Conservation (phyloP, 1,139 yeast genomes). For the Diutina catenulata region DNA sequence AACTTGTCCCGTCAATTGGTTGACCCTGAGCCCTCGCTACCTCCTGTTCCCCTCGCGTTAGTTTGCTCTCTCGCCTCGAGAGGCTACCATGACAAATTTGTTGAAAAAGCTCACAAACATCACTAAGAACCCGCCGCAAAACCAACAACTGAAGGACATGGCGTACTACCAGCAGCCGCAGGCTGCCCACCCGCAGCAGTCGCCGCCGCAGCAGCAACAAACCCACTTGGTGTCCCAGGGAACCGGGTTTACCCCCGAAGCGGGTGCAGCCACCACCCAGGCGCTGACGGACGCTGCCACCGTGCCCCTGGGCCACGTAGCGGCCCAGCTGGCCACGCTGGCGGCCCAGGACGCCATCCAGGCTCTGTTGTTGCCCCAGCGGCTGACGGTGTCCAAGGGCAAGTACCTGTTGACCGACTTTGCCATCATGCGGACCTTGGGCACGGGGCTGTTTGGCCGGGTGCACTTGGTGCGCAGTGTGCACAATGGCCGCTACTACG, state of each 20-base stretch:
- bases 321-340: not conserved
- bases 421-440: conserved; percentile 42
- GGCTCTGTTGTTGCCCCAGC: conserved; percentile 4
- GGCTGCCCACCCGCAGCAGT: not conserved
- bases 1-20: no score
- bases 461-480: conserved; percentile 48
- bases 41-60: no score
- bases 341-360: conserved; percentile 2
- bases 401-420: conserved; percentile 43
- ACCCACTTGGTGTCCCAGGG: not conserved
- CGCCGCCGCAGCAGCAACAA: not conserved
- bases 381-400: conserved; percentile 30
- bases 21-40: no score
- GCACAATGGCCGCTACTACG: conserved; percentile 49
- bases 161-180: conserved; percentile 1
- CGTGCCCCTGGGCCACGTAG: not conserved
- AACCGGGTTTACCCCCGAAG: not conserved
- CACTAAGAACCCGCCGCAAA: not conserved
- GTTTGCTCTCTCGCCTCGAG: no score
- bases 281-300: not conserved
- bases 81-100: conserved; percentile 5
- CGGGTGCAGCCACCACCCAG: not conserved
- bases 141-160: conserved; percentile 3
- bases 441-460: conserved; percentile 54
- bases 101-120: conserved; percentile 4